Percentiles rank a stretch among this genome's conserved stretches.
Evolutionary conservation across 495 filamentous ascomycete species (phyloP).

Genomic region (Podospora appendiculata): DNA sequence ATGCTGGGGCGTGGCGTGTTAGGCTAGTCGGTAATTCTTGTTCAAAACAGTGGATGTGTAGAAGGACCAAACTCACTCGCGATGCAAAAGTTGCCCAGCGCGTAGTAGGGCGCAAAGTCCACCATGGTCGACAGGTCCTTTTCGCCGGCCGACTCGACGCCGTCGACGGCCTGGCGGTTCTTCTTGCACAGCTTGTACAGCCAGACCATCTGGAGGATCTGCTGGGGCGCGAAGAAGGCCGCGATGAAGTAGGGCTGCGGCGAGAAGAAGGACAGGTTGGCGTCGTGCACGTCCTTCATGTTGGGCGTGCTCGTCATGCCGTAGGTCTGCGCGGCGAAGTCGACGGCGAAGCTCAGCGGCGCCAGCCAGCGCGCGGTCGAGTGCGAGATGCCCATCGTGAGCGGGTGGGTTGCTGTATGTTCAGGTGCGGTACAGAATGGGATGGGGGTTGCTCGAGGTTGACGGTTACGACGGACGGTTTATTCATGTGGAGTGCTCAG

Average conservation of each 20-base stretch:
- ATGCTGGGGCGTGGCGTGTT: constrained; percentile 19
- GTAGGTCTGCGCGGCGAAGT: constrained; percentile 42
- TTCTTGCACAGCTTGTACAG: constrained; percentile 37
- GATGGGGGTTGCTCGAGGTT: background rate
- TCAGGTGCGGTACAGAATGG: background rate
- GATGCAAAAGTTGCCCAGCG: constrained; percentile 44
- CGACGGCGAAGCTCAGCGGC: constrained; percentile 38
- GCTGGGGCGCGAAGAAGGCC: constrained; percentile 48
- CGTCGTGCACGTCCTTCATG: constrained; percentile 44
- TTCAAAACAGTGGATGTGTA: too few species aligned
- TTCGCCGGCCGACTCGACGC: constrained; percentile 18
- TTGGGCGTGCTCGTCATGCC: constrained; percentile 38
- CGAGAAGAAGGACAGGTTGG: constrained; percentile 43
- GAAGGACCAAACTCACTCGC: constrained; percentile 32
- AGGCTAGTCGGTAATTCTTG: too few species aligned
- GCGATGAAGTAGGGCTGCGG: constrained; percentile 46
- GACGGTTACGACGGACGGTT: too few species aligned
- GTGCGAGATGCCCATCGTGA: constrained; percentile 28
- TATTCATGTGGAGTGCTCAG: too few species aligned
- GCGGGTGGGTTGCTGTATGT: background rate
- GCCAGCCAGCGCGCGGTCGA: constrained; percentile 34
- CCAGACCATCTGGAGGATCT: constrained; percentile 45
- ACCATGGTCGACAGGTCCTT: constrained; percentile 22
- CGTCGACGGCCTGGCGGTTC: constrained; percentile 13
- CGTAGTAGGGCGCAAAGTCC: constrained; percentile 39